Conservation (phyloP, 306 rosid genomes). For the Cucumis hystrix region DNA sequence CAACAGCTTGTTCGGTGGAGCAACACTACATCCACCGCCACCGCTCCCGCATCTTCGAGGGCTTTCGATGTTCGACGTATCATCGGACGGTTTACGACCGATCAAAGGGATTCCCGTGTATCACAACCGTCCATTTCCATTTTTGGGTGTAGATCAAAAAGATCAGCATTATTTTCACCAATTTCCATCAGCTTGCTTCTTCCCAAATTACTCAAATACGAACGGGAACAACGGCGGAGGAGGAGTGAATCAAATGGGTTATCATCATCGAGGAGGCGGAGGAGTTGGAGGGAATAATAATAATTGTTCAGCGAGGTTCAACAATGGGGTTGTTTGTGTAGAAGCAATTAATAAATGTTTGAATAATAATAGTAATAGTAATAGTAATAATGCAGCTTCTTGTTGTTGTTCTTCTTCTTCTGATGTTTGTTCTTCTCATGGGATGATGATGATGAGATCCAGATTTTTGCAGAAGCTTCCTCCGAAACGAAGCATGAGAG, state of each 20-base stretch:
- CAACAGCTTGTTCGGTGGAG: constrained; percentile 18
- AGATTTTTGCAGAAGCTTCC: constrained; percentile 67
- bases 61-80: constrained; percentile 36
- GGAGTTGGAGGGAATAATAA: neutral
- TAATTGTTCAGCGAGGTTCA: constrained; percentile 1
- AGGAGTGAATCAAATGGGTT: constrained; percentile 5
- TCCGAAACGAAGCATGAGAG: constrained; percentile 74
- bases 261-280: constrained; percentile 1
- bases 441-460: constrained; percentile 62
- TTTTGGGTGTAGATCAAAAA: constrained; percentile 36
- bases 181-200: constrained; percentile 15
- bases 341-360: constrained; percentile 25
- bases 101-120: constrained; percentile 87
- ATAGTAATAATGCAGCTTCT: neutral
- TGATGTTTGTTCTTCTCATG: constrained; percentile 19
- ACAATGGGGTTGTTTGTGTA: constrained; percentile 22
- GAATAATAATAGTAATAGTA: neutral
- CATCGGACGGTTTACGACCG: constrained; percentile 44
- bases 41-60: constrained; percentile 26
- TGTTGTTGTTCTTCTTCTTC: neutral
- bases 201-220: constrained; percentile 23
- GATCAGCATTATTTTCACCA: constrained; percentile 18
- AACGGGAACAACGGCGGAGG: neutral
- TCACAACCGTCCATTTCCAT: constrained; percentile 74
- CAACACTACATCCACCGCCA: neutral